A percentile compares a stretch with the other conserved stretches of the same genome.
phyloP scores from a whole-genome alignment of 2,329 filamentous ascomycete species.

The Trichophyton schoenleinii region DNA sequence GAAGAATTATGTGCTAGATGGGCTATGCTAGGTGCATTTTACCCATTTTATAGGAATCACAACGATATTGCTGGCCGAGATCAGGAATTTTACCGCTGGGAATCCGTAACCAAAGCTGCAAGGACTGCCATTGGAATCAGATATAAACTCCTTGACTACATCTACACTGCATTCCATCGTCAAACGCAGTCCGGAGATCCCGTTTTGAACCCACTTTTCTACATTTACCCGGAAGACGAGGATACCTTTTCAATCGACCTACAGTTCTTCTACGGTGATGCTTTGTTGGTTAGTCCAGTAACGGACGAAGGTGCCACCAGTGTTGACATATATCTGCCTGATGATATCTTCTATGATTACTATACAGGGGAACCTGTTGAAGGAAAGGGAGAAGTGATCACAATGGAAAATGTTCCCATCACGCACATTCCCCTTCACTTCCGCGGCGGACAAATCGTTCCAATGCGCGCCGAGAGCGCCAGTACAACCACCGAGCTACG shows the following conservation, averaged over 20 bases:
- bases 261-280: conserved; percentile 49
- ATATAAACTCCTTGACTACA: conserved; percentile 67
- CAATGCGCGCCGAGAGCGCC: conserved; percentile 40
- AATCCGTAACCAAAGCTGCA: conserved; percentile 49
- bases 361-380: conserved; percentile 39
- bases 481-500: conserved; percentile 50
- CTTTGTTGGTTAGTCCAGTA: conserved; percentile 46
- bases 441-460: conserved; percentile 49
- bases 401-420: conserved; percentile 34
- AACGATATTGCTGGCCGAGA: conserved; percentile 41
- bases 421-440: conserved; percentile 51
- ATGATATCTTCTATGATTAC: conserved; percentile 50
- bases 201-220: conserved; percentile 58
- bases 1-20: conserved; percentile 63
- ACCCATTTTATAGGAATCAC: conserved; percentile 66
- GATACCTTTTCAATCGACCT: conserved; percentile 41
- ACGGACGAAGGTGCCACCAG: conserved; percentile 40
- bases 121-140: conserved; percentile 56
- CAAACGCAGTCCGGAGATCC: conserved; percentile 52
- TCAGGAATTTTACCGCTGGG: conserved; percentile 65
- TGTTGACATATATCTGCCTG: conserved; percentile 44
- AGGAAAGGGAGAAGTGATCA: conserved; percentile 36
- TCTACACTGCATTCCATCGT: conserved; percentile 58
- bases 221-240: conserved; percentile 49
- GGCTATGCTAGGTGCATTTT: conserved; percentile 60